These are phyloP conservation scores for Moesziomyces sp. DNA, from an alignment of 1,284 basidiomycete genomes.

Conservation along the genomic window DNA sequence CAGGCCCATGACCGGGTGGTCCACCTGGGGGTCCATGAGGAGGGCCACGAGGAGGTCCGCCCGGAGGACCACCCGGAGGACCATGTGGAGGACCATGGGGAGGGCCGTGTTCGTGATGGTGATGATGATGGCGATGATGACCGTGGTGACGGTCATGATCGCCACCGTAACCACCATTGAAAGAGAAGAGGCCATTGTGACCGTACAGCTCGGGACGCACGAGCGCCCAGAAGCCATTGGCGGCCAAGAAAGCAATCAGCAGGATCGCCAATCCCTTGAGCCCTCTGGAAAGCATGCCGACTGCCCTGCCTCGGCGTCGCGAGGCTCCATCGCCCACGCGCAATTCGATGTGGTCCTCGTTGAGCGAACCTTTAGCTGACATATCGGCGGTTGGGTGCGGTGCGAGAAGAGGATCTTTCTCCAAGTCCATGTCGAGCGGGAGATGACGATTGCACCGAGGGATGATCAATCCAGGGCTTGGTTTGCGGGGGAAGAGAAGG, in stretches of 20 bases:
- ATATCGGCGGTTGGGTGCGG: slow-evolving; percentile 1
- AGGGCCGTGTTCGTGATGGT: too few species aligned
- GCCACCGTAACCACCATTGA: neutral
- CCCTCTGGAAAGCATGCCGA: slow-evolving; percentile 15
- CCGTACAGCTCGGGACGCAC: slow-evolving; percentile 30
- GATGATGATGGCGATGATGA: slow-evolving; percentile 12
- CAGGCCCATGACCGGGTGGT: neutral
- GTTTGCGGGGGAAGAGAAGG: too few species aligned
- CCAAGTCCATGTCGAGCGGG: slow-evolving; percentile 9
- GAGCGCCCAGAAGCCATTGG: slow-evolving; percentile 38
- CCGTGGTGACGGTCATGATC: slow-evolving; percentile 6
- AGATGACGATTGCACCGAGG: neutral
- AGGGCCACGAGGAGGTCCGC: slow-evolving; percentile 1
- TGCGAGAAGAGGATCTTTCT: slow-evolving; percentile 15
- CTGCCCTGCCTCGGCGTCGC: neutral
- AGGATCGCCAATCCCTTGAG: slow-evolving; percentile 22
- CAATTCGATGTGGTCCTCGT: slow-evolving; percentile 29
- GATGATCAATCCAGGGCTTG: too few species aligned
- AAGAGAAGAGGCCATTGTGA: slow-evolving; percentile 13
- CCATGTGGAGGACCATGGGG: neutral
- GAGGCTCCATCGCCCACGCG: slow-evolving; percentile 15
- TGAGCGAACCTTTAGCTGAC: slow-evolving; percentile 10
- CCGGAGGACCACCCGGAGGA: neutral
- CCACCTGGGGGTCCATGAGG: neutral
- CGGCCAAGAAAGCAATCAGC: slow-evolving; percentile 25